Percentiles rank a stretch among this genome's conserved stretches.
Conservation (phyloP, 805 yeast species). For the Candida peoriensis region DNA sequence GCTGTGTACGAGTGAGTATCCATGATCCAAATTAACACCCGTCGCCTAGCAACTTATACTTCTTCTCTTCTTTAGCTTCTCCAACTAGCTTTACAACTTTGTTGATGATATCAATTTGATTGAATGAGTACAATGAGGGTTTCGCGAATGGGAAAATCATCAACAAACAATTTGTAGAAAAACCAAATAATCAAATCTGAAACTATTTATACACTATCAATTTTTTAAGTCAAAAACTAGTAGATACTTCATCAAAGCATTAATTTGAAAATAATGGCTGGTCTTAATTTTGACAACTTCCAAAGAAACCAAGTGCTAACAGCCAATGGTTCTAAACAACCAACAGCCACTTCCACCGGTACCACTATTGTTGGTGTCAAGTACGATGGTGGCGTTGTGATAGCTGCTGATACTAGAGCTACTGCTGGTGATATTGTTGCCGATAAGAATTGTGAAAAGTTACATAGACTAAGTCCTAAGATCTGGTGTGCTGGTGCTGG, state of each 20-base stretch:
- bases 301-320: conserved; percentile 81
- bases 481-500: conserved; percentile 99
- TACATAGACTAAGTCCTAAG: conserved; percentile 82
- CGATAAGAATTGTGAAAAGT: conserved; percentile 94
- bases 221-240: too few species aligned
- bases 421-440: conserved; percentile 96
- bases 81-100: neutral
- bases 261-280: conserved; percentile 84
- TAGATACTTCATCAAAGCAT: too few species aligned
- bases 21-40: conserved; percentile 19
- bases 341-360: conserved; percentile 95
- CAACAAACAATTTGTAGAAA: neutral
- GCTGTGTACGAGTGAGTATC: conserved; percentile 47
- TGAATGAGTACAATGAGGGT: too few species aligned
- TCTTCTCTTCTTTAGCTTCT: too few species aligned
- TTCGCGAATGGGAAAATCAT: neutral
- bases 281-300: conserved; percentile 87
- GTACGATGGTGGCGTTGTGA: conserved; percentile 89
- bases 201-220: too few species aligned
- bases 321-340: conserved; percentile 67
- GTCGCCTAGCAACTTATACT: too few species aligned
- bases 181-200: too few species aligned
- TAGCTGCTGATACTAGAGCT: conserved; percentile 98
- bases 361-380: conserved; percentile 98
- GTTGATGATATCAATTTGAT: neutral